A percentile compares a stretch with the other conserved stretches of the same genome.
These are phyloP conservation scores for Calonectria montana DNA, from an alignment of 2,329 filamentous ascomycete species.

Conservation along the genomic window DNA sequence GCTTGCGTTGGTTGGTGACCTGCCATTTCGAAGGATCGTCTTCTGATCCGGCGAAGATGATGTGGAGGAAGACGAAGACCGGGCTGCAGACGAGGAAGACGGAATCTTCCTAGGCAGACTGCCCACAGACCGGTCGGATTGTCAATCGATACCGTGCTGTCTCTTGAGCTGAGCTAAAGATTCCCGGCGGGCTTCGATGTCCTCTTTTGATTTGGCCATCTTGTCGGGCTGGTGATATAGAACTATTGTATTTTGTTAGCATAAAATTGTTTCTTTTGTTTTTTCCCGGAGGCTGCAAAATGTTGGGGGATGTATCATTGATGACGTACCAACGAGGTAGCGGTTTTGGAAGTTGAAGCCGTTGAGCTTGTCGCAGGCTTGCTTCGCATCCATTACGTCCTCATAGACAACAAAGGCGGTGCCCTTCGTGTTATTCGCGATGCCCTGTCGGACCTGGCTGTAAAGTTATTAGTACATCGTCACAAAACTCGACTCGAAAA, in stretches of 20 bases:
- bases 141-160: slow-evolving; percentile 99
- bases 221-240: slow-evolving; percentile 75
- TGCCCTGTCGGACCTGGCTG: slow-evolving; percentile 98
- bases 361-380: slow-evolving; percentile 99
- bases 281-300: background rate
- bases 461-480: slow-evolving; percentile 39
- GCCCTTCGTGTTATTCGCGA: slow-evolving; percentile 96
- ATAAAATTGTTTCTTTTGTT: no score
- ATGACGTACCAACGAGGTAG: slow-evolving; percentile 90
- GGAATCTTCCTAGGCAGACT: slow-evolving; percentile 55
- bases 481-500: slow-evolving; percentile 16
- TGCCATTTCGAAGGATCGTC: slow-evolving; percentile 58
- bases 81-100: slow-evolving; percentile 68
- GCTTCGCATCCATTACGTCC: slow-evolving; percentile 98
- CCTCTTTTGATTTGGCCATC: slow-evolving; percentile 86
- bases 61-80: slow-evolving; percentile 64
- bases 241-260: slow-evolving; percentile 52
- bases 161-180: slow-evolving; percentile 98
- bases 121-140: slow-evolving; percentile 77
- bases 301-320: background rate
- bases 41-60: slow-evolving; percentile 54
- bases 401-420: slow-evolving; percentile 99
- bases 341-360: slow-evolving; percentile 99
- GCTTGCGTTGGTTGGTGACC: slow-evolving; percentile 48
- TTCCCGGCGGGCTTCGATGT: slow-evolving; percentile 92